phyloP scores from a whole-genome alignment of 2,329 filamentous ascomycete species.

The Penicillium vulpinum region DNA sequence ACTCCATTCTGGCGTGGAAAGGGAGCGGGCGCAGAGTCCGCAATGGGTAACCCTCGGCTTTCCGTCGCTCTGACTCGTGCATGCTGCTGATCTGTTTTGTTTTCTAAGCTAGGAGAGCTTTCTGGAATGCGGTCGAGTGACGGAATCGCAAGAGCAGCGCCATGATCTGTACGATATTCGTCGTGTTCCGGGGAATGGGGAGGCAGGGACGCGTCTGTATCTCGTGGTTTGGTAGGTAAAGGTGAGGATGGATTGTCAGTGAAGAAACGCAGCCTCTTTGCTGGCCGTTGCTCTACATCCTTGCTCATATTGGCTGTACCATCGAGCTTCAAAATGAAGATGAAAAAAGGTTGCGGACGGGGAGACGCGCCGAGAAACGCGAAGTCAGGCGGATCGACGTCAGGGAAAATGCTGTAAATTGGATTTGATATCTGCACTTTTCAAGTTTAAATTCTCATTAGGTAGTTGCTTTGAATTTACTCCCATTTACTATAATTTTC shows the following conservation, averaged over 20 bases:
- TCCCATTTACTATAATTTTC: neutral
- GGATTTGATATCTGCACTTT: neutral
- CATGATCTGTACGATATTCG: neutral
- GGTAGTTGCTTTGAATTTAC: neutral
- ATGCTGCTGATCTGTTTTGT: neutral
- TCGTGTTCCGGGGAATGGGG: slow-evolving; percentile 2
- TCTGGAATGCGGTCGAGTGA: neutral
- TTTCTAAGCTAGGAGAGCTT: neutral
- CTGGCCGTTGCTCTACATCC: slow-evolving; percentile 54
- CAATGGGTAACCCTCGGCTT: neutral
- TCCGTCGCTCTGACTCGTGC: neutral
- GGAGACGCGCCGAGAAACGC: slow-evolving; percentile 40
- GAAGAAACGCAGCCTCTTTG: slow-evolving; percentile 65
- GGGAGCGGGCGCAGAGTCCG: neutral
- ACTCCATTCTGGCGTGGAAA: neutral
- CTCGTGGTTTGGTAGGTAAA: slow-evolving; percentile 18
- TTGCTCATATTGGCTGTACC: slow-evolving; percentile 20
- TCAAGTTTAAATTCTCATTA: neutral
- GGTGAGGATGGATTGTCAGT: slow-evolving; percentile 47
- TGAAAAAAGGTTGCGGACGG: slow-evolving; percentile 9
- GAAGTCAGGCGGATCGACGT: slow-evolving; percentile 32
- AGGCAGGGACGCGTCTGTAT: slow-evolving; percentile 21
- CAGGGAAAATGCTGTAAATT: slow-evolving; percentile 17
- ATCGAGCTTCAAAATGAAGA: neutral
- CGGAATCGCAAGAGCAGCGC: neutral